Evolutionary conservation across 495 filamentous ascomycete species (phyloP).

Genomic region (Evansstolkia leycettana): DNA sequence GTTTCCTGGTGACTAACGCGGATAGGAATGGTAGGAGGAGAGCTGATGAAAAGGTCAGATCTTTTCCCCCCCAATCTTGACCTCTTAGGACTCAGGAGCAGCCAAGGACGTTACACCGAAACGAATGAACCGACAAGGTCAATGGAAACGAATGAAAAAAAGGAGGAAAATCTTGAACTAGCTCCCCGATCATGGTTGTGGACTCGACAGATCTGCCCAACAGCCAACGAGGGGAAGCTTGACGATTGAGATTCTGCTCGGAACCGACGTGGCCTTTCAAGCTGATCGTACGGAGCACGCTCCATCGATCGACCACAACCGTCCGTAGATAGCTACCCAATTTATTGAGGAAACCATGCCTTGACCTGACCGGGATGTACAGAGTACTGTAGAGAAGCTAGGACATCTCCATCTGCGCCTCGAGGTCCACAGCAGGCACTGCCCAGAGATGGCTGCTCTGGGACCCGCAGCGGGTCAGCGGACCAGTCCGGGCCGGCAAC

Average conservation of each 20-base stretch:
- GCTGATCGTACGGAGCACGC: no score
- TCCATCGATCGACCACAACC: no score
- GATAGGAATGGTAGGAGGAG: constrained; percentile 5
- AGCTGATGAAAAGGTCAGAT: constrained; percentile 3
- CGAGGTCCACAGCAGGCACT: no score
- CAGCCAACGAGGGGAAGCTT: constrained; percentile 11
- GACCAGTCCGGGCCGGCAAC: constrained; percentile 18
- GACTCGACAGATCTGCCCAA: background rate
- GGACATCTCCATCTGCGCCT: no score
- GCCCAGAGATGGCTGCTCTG: no score
- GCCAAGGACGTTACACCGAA: constrained; percentile 8
- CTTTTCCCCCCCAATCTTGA: background rate
- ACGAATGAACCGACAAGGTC: background rate
- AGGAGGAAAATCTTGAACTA: constrained; percentile 3
- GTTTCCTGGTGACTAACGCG: constrained; percentile 10
- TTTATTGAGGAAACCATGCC: no score
- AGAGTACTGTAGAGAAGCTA: no score
- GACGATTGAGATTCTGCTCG: background rate
- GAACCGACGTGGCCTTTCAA: no score
- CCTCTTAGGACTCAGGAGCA: constrained; percentile 1
- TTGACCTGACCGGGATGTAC: no score
- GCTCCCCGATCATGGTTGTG: constrained; percentile 4
- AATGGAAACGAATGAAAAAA: background rate
- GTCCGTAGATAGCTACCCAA: no score
- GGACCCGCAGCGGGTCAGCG: constrained; percentile 12